Conservation (phyloP, 768 basidiomycete species). For the Phylloporus sp. region DNA sequence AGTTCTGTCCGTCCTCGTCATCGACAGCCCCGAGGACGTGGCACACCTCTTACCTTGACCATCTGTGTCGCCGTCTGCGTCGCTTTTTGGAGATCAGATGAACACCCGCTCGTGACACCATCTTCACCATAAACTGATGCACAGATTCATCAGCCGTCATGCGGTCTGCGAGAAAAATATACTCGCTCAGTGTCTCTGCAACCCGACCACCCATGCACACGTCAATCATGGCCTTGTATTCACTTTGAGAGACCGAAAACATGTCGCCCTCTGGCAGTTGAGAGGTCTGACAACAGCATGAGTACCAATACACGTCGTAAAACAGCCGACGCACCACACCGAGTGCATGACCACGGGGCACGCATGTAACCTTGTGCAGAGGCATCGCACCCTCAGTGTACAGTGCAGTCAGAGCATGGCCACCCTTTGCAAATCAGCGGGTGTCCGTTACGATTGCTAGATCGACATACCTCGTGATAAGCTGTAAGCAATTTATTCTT, state of each 20-base stretch:
- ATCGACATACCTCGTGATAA: slow-evolving; percentile 78
- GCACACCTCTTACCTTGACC: slow-evolving; percentile 72
- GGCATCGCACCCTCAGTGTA: slow-evolving; percentile 96
- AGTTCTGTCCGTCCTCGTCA: slow-evolving; percentile 43
- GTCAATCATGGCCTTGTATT: slow-evolving; percentile 82
- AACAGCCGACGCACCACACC: slow-evolving; percentile 61
- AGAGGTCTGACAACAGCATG: slow-evolving; percentile 52
- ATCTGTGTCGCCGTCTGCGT: slow-evolving; percentile 77
- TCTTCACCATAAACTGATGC: slow-evolving; percentile 78
- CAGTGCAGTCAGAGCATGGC: slow-evolving; percentile 90
- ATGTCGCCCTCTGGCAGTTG: slow-evolving; percentile 76
- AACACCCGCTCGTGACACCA: slow-evolving; percentile 88
- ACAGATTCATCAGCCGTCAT: slow-evolving; percentile 4
- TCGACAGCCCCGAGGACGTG: background rate
- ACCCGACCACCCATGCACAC: slow-evolving; percentile 93
- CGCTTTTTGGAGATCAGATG: slow-evolving; percentile 80
- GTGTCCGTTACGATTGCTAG: background rate
- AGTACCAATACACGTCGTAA: slow-evolving; percentile 1
- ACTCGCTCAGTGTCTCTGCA: slow-evolving; percentile 84
- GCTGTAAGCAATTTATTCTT: slow-evolving; percentile 88
- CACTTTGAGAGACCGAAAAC: slow-evolving; percentile 63
- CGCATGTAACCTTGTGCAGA: slow-evolving; percentile 95
- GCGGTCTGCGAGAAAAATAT: background rate
- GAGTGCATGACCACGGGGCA: slow-evolving; percentile 92
- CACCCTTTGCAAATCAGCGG: slow-evolving; percentile 50